These are phyloP conservation scores for Mycoemilia scoparia DNA, from an alignment of 192 early-diverging fungal species.

Conservation along the genomic window DNA sequence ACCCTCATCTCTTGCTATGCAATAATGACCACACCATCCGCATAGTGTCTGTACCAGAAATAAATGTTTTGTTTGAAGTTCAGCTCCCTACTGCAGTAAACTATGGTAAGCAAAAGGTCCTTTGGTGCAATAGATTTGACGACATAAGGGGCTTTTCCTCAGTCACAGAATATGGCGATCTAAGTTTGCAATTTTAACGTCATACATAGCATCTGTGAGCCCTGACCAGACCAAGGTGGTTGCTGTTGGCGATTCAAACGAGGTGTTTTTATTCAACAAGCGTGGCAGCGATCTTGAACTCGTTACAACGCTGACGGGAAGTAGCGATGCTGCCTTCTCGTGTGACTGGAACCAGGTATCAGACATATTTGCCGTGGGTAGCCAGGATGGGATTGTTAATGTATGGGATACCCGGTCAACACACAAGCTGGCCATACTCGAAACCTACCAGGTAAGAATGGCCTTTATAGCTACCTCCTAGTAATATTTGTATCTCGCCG, in stretches of 20 bases:
- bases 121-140: neutral
- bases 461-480: neutral
- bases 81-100: conserved; percentile 79
- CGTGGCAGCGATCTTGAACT: conserved; percentile 43
- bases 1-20: conserved; percentile 64
- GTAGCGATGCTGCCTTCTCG: conserved; percentile 76
- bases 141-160: no score
- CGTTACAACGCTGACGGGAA: conserved; percentile 53
- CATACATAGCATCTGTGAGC: conserved; percentile 38
- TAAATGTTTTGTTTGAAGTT: conserved; percentile 58
- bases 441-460: conserved; percentile 56
- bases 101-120: conserved; percentile 31
- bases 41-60: conserved; percentile 62
- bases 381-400: conserved; percentile 79
- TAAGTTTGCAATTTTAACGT: neutral
- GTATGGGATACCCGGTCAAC: conserved; percentile 81
- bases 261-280: conserved; percentile 73
- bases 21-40: conserved; percentile 93
- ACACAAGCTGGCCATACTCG: conserved; percentile 43
- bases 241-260: conserved; percentile 76
- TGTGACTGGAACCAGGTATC: conserved; percentile 89
- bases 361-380: conserved; percentile 88
- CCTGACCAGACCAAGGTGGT: conserved; percentile 84
- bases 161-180: neutral
- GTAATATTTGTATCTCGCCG: neutral